Percentiles rank a stretch among this genome's conserved stretches.
phyloP scores from a whole-genome alignment of 495 filamentous ascomycete genomes.

The Friedmanniomyces simplex region DNA sequence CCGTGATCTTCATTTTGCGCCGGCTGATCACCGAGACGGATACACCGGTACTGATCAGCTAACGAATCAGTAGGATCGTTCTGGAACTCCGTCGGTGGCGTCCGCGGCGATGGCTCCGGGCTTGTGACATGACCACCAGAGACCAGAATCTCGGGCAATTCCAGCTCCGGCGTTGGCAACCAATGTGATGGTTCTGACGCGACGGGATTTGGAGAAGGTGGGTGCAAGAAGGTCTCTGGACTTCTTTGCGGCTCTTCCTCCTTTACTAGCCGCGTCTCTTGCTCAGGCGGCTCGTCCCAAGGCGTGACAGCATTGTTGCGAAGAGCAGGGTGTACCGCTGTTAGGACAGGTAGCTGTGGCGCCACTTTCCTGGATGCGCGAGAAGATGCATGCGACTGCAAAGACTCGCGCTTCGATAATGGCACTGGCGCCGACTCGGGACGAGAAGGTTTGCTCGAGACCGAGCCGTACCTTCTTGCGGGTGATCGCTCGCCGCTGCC shows the following conservation, averaged over 20 bases:
- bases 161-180: conserved; percentile 2
- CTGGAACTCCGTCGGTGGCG: neutral
- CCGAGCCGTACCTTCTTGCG: conserved; percentile 1
- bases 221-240: conserved; percentile 12
- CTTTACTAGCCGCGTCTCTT: neutral
- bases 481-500: neutral
- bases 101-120: conserved; percentile 3
- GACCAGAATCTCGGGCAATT: neutral
- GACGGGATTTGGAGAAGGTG: conserved; percentile 2
- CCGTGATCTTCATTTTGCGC: neutral
- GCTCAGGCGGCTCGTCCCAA: conserved; percentile 4
- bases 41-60: neutral
- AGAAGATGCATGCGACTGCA: neutral
- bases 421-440: neutral
- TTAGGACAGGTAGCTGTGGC: neutral
- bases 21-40: neutral
- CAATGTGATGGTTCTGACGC: neutral
- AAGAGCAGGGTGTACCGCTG: neutral
- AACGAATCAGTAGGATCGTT: neutral
- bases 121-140: neutral
- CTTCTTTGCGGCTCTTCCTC: neutral
- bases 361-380: neutral
- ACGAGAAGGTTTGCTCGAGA: conserved; percentile 10
- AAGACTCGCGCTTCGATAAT: neutral
- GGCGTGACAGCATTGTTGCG: conserved; percentile 5